Evolutionary conservation across 495 filamentous ascomycete species (phyloP).

Genomic region (Parathielavia appendiculata): DNA sequence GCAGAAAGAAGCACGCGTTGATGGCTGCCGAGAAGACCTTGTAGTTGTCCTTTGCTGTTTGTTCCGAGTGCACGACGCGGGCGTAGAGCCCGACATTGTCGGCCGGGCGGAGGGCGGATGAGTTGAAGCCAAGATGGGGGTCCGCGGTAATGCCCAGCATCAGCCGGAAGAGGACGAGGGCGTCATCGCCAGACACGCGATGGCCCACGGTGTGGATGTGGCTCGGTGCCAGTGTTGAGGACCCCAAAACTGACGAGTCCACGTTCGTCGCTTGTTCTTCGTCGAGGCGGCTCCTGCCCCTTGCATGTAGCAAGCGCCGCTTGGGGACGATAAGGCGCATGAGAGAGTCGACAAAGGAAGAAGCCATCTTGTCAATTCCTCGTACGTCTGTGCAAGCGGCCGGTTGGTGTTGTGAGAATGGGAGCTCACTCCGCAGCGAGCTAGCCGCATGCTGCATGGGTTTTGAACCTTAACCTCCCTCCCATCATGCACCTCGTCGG

Average conservation of each 20-base stretch:
- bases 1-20: conserved; percentile 6
- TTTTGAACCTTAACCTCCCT: not conserved
- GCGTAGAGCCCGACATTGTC: conserved; percentile 9
- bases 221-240: conserved; percentile 3
- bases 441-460: no score
- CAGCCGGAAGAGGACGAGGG: conserved; percentile 2
- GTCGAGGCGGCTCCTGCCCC: not conserved
- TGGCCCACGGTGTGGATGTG: not conserved
- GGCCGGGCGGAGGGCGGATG: not conserved
- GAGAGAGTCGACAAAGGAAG: not conserved
- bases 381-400: not conserved
- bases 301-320: not conserved
- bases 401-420: not conserved
- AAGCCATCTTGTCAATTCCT: not conserved
- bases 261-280: not conserved
- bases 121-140: conserved; percentile 1
- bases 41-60: conserved; percentile 7
- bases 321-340: not conserved
- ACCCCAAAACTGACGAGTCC: not conserved
- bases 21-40: conserved; percentile 4
- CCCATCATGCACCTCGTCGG: not conserved
- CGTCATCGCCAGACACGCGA: not conserved
- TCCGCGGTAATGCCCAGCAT: not conserved
- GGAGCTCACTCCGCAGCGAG: not conserved
- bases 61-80: conserved; percentile 5